A percentile compares a stretch with the other conserved stretches of the same genome.
phyloP scores from a whole-genome alignment of 2,329 filamentous ascomycete species.

The Scedosporium dehoogii region DNA sequence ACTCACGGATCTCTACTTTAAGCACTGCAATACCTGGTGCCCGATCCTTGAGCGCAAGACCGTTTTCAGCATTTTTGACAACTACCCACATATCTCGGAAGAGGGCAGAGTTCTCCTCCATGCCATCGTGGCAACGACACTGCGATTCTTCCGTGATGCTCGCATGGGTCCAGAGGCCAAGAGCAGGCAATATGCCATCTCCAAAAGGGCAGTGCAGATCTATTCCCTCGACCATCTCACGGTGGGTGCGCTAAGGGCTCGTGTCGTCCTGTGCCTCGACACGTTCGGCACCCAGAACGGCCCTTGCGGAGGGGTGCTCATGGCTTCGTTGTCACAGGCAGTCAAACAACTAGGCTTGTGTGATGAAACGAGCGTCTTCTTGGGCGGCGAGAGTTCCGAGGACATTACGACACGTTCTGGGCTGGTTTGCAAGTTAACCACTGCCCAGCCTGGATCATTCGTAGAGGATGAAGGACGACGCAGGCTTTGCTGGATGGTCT shows the following conservation, averaged over 20 bases:
- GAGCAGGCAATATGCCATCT: conserved; percentile 27
- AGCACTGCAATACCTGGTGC: conserved; percentile 53
- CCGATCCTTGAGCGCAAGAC: conserved; percentile 34
- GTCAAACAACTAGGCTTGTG: conserved; percentile 28
- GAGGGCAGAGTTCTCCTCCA: conserved; percentile 29
- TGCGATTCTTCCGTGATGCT: conserved; percentile 30
- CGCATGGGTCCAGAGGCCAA: conserved; percentile 26
- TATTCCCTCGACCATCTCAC: conserved; percentile 32
- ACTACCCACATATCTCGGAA: conserved; percentile 27
- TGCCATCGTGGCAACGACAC: conserved; percentile 32
- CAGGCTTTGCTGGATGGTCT: conserved; percentile 34
- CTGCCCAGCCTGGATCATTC: conserved; percentile 28
- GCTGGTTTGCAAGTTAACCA: conserved; percentile 23
- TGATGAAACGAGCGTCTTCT: conserved; percentile 27
- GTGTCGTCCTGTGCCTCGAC: conserved; percentile 31
- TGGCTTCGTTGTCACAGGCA: conserved; percentile 28
- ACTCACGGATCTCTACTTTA: conserved; percentile 52
- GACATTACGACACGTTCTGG: conserved; percentile 22
- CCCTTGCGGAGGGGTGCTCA: conserved; percentile 30
- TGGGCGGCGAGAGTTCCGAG: conserved; percentile 20
- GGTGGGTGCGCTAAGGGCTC: conserved; percentile 26
- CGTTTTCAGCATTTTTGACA: conserved; percentile 28
- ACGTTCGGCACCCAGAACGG: conserved; percentile 32
- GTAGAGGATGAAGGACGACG: conserved; percentile 33
- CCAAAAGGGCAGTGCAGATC: conserved; percentile 27